These are phyloP conservation scores for Nicotiana noctiflora DNA, from an alignment of 257 asterid species.

Conservation along the genomic window DNA sequence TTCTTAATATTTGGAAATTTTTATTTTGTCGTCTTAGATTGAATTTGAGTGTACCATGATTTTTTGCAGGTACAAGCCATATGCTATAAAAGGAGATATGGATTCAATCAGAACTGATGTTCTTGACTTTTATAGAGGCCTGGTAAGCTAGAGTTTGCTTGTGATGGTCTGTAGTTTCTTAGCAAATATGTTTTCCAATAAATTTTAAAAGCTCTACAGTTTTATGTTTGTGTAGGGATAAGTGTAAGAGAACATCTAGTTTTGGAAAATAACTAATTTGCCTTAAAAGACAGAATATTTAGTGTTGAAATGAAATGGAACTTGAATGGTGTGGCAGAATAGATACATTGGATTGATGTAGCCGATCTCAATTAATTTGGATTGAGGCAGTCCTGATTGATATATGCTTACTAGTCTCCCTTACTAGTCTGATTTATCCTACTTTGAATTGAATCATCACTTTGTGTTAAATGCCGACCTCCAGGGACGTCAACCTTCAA, in stretches of 20 bases:
- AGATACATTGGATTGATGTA: not conserved
- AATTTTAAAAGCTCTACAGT: not conserved
- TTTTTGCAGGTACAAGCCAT: slow-evolving; percentile 68
- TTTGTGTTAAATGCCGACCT: not conserved
- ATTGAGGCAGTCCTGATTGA: not conserved
- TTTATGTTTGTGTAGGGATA: not conserved
- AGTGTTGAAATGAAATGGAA: not conserved
- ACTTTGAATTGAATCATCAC: not conserved
- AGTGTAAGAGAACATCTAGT: not conserved
- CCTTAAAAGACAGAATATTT: not conserved
- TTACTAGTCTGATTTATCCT: not conserved
- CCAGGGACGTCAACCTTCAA: not conserved
- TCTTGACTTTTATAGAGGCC: slow-evolving; percentile 45
- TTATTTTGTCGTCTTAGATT: not conserved
- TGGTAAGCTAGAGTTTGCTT: slow-evolving; percentile 31
- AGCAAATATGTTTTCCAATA: not conserved
- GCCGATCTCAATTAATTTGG: not conserved
- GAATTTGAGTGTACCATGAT: not conserved
- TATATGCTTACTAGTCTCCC: not conserved
- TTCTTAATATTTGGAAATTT: not conserved
- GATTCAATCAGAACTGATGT: slow-evolving; percentile 86
- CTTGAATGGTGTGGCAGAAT: not conserved
- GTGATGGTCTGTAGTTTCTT: not conserved
- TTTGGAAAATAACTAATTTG: not conserved
- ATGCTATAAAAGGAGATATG: slow-evolving; percentile 82